Conservation (phyloP, 140 eudicot genomes). For the Senecio squalidus region DNA sequence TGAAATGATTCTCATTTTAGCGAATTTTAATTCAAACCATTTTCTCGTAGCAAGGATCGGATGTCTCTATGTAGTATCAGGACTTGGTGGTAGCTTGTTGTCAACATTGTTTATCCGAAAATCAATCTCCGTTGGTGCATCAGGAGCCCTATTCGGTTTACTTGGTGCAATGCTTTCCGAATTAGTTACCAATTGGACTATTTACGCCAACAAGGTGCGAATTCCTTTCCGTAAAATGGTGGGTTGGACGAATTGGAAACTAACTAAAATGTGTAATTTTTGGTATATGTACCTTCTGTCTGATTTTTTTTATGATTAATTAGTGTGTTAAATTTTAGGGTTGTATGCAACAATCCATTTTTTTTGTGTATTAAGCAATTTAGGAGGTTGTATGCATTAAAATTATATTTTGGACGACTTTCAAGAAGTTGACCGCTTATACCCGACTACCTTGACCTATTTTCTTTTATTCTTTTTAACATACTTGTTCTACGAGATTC, state of each 20-base stretch:
- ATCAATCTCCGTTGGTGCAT: slow-evolving; percentile 82
- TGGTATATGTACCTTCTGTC: slow-evolving; percentile 74
- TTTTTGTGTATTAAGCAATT: no score
- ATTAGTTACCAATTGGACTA: slow-evolving; percentile 76
- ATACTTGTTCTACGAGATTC: no score
- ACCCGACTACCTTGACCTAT: no score
- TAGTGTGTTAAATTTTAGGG: no score
- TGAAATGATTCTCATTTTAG: slow-evolving; percentile 18
- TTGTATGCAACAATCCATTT: no score
- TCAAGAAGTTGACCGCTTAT: no score
- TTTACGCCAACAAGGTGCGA: slow-evolving; percentile 83
- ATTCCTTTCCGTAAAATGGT: slow-evolving; percentile 37
- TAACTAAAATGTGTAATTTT: no score
- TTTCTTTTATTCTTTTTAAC: no score
- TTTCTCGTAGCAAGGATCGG: slow-evolving; percentile 51
- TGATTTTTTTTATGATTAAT: no score
- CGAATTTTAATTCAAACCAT: slow-evolving; percentile 2
- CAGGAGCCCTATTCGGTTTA: slow-evolving; percentile 86
- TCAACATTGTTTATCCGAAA: slow-evolving; percentile 54
- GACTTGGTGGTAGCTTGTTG: slow-evolving; percentile 69
- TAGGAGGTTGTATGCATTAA: no score
- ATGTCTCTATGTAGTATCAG: slow-evolving; percentile 51
- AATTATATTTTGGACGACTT: no score
- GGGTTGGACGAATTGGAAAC: slow-evolving; percentile 91
- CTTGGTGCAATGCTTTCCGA: slow-evolving; percentile 95